Percentiles rank a stretch among this genome's conserved stretches.
These are phyloP conservation scores for Phytophthora lateralis DNA, from an alignment of 352 stramenopile species.

Conservation along the genomic window DNA sequence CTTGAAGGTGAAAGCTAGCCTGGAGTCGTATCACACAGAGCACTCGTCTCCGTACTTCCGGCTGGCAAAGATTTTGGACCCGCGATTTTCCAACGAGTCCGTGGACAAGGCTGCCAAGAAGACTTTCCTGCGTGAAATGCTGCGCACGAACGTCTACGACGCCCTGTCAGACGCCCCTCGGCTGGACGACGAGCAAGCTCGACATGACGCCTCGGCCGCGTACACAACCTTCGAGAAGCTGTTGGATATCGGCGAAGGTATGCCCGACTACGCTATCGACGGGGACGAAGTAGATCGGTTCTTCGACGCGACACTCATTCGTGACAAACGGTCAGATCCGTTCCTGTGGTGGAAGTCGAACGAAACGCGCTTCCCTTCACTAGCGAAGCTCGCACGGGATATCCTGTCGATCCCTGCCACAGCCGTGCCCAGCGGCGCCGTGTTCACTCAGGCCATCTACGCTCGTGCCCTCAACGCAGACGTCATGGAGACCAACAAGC, in stretches of 20 bases:
- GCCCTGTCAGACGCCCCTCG: conserved; percentile 51
- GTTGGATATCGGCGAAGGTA: conserved; percentile 80
- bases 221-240: conserved; percentile 86
- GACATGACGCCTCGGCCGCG: conserved; percentile 65
- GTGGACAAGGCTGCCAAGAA: conserved; percentile 79
- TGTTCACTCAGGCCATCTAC: conserved; percentile 75
- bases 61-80: conserved; percentile 78
- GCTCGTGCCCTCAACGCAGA: conserved; percentile 62
- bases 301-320: conserved; percentile 80
- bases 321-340: conserved; percentile 79
- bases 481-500: conserved; percentile 67
- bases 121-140: conserved; percentile 75
- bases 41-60: conserved; percentile 75
- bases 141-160: conserved; percentile 77
- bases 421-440: conserved; percentile 63
- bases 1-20: conserved; percentile 72
- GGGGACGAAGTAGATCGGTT: conserved; percentile 84
- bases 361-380: conserved; percentile 68
- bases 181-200: conserved; percentile 56
- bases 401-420: conserved; percentile 78
- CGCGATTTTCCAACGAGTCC: conserved; percentile 81
- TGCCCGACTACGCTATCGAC: conserved; percentile 79
- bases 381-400: conserved; percentile 80
- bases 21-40: conserved; percentile 74
- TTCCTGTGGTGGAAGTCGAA: conserved; percentile 89